Conservation (phyloP, 1,284 basidiomycete species). For the Cryptococcus sp. region DNA sequence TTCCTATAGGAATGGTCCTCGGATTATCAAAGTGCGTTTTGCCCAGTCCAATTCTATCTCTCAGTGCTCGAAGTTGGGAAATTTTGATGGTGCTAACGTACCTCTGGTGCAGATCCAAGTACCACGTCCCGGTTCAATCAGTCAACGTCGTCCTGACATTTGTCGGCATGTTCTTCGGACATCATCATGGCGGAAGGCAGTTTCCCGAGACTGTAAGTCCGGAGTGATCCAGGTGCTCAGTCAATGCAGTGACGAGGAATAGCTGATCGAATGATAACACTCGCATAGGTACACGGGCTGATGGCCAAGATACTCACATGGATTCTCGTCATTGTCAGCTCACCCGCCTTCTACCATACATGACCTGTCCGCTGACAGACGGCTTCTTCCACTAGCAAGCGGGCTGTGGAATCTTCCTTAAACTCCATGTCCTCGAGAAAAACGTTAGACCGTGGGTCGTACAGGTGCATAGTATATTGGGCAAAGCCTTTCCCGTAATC, state of each 20-base stretch:
- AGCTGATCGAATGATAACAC: constrained; percentile 3
- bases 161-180: constrained; percentile 73
- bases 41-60: background rate
- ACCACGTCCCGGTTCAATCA: constrained; percentile 82
- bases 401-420: constrained; percentile 81
- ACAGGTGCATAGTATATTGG: constrained; percentile 72
- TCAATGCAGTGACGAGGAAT: background rate
- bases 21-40: constrained; percentile 66
- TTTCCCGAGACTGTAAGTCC: constrained; percentile 63
- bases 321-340: constrained; percentile 59
- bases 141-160: constrained; percentile 68
- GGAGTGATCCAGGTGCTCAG: background rate
- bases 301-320: constrained; percentile 70
- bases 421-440: constrained; percentile 83
- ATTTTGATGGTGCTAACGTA: background rate
- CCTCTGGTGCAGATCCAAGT: constrained; percentile 56
- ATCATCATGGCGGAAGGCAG: constrained; percentile 72
- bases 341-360: too few relatives aligned
- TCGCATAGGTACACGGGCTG: constrained; percentile 60
- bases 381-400: too few relatives aligned
- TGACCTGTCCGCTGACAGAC: background rate
- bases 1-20: constrained; percentile 84
- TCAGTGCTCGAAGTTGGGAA: too few relatives aligned
- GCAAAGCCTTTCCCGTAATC: constrained; percentile 80
- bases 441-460: constrained; percentile 74